These are phyloP conservation scores for Mucor mucedo DNA, from an alignment of 371 early-diverging fungal species.

Conservation along the genomic window DNA sequence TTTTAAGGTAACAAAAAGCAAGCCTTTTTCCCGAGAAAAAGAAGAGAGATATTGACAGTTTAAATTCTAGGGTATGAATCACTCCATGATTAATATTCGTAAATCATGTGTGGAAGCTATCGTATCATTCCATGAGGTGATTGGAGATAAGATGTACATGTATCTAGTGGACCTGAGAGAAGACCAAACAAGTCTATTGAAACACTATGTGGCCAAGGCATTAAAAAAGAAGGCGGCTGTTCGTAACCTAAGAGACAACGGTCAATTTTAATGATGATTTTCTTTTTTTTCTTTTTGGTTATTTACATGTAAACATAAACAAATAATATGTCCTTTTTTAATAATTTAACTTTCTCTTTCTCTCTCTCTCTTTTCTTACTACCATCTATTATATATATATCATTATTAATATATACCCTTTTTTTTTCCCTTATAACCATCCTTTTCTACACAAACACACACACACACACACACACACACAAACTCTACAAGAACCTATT, in stretches of 20 bases:
- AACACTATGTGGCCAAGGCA: slow-evolving; percentile 51
- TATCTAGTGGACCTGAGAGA: slow-evolving; percentile 48
- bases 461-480: background rate
- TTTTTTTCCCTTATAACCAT: background rate
- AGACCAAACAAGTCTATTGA: slow-evolving; percentile 50
- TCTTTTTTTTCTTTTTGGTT: background rate
- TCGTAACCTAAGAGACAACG: slow-evolving; percentile 40
- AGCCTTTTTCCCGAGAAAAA: background rate
- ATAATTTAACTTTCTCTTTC: no score
- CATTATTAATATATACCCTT: slow-evolving; percentile 3
- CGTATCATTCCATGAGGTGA: slow-evolving; percentile 51
- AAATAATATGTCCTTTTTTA: slow-evolving; percentile 25
- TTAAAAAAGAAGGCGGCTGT: slow-evolving; percentile 45
- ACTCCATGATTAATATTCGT: slow-evolving; percentile 46
- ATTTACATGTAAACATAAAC: slow-evolving; percentile 12
- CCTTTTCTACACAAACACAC: background rate
- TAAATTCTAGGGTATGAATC: slow-evolving; percentile 43
- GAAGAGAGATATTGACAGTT: background rate
- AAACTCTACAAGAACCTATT: background rate
- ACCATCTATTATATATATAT: slow-evolving; percentile 1
- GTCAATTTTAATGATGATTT: slow-evolving; percentile 18
- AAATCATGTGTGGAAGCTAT: slow-evolving; percentile 57
- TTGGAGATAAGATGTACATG: slow-evolving; percentile 47
- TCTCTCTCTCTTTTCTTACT: background rate
- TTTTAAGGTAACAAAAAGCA: slow-evolving; percentile 50